Base-by-base conservation (phyloP, 2,329 filamentous ascomycete species). In the Mariannaea elegans region DNA sequence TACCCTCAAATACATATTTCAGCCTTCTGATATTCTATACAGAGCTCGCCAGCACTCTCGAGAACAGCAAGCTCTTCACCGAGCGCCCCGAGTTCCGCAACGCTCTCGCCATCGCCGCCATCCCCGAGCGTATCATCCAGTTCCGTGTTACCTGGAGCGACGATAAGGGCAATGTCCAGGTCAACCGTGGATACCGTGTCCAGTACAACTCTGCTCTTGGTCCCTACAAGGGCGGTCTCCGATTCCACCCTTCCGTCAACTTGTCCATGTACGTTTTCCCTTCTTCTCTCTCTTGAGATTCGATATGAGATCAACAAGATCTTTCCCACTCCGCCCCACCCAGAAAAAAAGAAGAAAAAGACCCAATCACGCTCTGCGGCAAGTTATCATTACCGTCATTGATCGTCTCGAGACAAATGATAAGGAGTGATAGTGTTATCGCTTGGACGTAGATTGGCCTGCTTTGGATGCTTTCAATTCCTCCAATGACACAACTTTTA, bases 171-270 rank as follows among this genome's bases (percentile, higher is more conserved):
- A 77, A 92, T 76, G 84, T 94, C 72, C 91, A 96, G 81, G 90
- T 97, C 81, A 97, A 97, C 88, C 90, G 92, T 67, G 95, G 93
- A 69, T 97, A 91, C 86, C 91, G 95, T 72, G 94, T 99, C 47
- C 95, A 98, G 82, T 98, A 97, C 89, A 99, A 98, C 89, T 96
- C 92, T 46, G 94, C 94, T 44, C 89, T 98, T 19, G 95, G 95
- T 58, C 95, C 95, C 52, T 98, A 97, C 90, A 98, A 98, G 87
- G 95, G 95, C 68, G 95, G 95, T 77, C 89, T 98, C 70, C 87
- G 95, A 71, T 93, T 99, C 80, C 95, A 99, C 80, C 95, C 94
- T 64, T 89, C 90, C 10, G 92, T 95, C 79, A 95, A 90, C 80
- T 78, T 90, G 74, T 88, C 86, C 64, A 87, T 90, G 80, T 82